These are phyloP conservation scores for Fereydounia khargensis DNA, from an alignment of 1,284 basidiomycete species.

Conservation along the genomic window DNA sequence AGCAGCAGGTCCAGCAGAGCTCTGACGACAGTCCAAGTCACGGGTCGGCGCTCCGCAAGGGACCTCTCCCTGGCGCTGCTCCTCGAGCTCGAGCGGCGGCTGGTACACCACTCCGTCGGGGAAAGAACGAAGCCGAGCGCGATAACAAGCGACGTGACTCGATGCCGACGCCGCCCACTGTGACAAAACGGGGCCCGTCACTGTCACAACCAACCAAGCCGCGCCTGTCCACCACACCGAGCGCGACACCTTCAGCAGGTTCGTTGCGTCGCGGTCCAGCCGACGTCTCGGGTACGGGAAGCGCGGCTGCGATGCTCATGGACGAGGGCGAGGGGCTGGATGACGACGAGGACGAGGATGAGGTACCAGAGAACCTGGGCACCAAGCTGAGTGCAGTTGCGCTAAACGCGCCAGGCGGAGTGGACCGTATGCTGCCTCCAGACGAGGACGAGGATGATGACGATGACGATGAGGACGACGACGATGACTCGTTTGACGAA, in stretches of 20 bases:
- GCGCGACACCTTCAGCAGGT: not conserved
- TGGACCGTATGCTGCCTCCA: slow-evolving; percentile 15
- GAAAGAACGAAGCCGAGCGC: slow-evolving; percentile 22
- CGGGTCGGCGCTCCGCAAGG: not conserved
- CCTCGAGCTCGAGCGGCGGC: slow-evolving; percentile 9
- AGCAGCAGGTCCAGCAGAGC: not conserved
- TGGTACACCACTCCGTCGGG: slow-evolving; percentile 33
- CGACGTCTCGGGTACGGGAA: slow-evolving; percentile 3
- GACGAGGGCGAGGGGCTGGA: slow-evolving; percentile 40
- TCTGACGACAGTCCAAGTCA: slow-evolving; percentile 1
- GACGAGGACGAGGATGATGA: slow-evolving; percentile 38
- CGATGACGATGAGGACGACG: slow-evolving; percentile 34
- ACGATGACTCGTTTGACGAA: slow-evolving; percentile 35
- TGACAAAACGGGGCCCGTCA: slow-evolving; percentile 28
- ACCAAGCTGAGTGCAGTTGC: slow-evolving; percentile 5
- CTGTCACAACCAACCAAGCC: not conserved
- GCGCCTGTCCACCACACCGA: not conserved
- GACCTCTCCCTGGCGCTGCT: not conserved
- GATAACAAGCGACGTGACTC: slow-evolving; percentile 36
- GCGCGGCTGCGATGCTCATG: slow-evolving; percentile 39
- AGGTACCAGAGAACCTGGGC: slow-evolving; percentile 2
- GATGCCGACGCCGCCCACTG: slow-evolving; percentile 52
- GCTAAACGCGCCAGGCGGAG: no score
- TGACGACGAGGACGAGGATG: slow-evolving; percentile 13
- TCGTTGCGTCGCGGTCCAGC: slow-evolving; percentile 2